Evolutionary conservation across 2,329 filamentous ascomycete genomes (phyloP), one percentile per base, ranked within the genome.

Genomic region (Neospermospora avenae): DNA sequence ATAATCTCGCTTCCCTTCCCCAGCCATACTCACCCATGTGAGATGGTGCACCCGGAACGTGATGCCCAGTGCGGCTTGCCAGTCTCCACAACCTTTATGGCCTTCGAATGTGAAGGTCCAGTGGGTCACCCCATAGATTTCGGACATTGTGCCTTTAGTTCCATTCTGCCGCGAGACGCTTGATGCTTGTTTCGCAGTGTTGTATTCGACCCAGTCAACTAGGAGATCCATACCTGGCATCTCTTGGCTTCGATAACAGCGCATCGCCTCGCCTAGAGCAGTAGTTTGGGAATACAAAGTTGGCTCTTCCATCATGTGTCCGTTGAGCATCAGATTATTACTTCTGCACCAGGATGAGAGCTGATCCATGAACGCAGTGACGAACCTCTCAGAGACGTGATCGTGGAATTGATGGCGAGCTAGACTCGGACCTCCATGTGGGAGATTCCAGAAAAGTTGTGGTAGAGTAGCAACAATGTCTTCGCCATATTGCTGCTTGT

Each of bases 291-390:
- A 71, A 18, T 67, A 60, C 1, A 74, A 65, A 0, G 65, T 71
- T 6, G 70, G 70, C 49, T 74, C 72, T 60, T 73, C 68, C 71
- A 73, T 73, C 70, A 73, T 71, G 24, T 73, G 72, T 0, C 71
- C 72, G 37, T 69, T 65, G 16, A 73, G 61, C 8, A 67, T 60
- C 8, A 73, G 64, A 1, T 61, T 58, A 14, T 73, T 72, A 4
- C 63, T 60, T n/a, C 58, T 55, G 46, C 71, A 73, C 70, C 72
- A 73, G 13, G 37, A 34, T 20, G 64, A 64, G 4, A 72, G 56
- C 22, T 70, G 70, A 42, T 74, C 72, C 46, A 73, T 69, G 57
- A 69, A 71, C 0, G 72, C 69, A 0, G 66, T 64, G 5, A 72
- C 72, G 55, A 74, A 73, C 20, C 68, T 61, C 57, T 72, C 71